Conservation (phyloP, 371 early-diverging fungal genomes). For the Sporodiniella umbellata region DNA sequence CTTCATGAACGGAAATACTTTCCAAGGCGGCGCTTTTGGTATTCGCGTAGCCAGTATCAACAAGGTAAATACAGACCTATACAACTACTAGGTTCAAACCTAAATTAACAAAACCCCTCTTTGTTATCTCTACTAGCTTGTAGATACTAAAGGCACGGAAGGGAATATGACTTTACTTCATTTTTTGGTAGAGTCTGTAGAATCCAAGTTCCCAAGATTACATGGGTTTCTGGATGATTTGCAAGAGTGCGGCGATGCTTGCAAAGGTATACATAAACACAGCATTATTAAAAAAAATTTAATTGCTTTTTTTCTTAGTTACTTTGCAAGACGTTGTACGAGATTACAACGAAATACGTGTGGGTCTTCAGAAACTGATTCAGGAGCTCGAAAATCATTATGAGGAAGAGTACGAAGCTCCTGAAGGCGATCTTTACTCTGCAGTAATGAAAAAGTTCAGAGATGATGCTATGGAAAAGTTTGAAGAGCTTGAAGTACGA, state of each 20-base stretch:
- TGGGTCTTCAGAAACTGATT: constrained; percentile 51
- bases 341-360: constrained; percentile 56
- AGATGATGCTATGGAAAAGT: constrained; percentile 42
- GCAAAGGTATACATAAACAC: constrained; percentile 55
- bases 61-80: constrained; percentile 48
- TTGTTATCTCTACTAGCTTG: constrained; percentile 42
- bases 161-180: constrained; percentile 72
- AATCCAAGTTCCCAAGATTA: constrained; percentile 64
- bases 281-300: constrained; percentile 7
- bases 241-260: constrained; percentile 68
- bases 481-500: constrained; percentile 46
- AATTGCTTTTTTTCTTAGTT: constrained; percentile 18
- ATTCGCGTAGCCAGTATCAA: constrained; percentile 86
- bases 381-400: constrained; percentile 49
- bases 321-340: constrained; percentile 53
- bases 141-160: constrained; percentile 82
- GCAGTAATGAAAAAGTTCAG: constrained; percentile 50
- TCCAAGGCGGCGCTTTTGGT: constrained; percentile 90
- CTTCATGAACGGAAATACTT: constrained; percentile 86
- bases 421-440: constrained; percentile 40
- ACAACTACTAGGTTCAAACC: not conserved
- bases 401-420: constrained; percentile 33
- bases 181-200: constrained; percentile 72
- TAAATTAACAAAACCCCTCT: not conserved
- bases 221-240: constrained; percentile 70